A percentile compares a stretch with the other conserved stretches of the same genome.
These are phyloP conservation scores for Hypoxylon sp. DNA, from an alignment of 2,329 filamentous ascomycete species.

Conservation along the genomic window DNA sequence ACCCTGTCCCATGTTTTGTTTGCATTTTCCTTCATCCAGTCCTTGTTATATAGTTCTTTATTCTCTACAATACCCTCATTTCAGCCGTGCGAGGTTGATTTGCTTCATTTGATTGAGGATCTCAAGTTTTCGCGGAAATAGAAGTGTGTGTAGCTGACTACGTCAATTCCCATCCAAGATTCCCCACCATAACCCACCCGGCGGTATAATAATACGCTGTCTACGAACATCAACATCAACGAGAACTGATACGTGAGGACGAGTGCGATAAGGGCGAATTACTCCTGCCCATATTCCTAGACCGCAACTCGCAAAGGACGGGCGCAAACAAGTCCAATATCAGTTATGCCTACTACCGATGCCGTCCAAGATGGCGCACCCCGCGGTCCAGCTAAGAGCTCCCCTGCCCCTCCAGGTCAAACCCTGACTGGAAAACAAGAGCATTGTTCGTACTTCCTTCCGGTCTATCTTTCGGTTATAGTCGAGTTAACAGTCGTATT, in stretches of 20 bases:
- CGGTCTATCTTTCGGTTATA: conserved; percentile 1
- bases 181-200: conserved; percentile 36
- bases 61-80: conserved; percentile 23
- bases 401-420: conserved; percentile 60
- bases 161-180: conserved; percentile 23
- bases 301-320: not conserved
- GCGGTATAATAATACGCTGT: conserved; percentile 18
- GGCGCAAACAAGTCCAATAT: conserved; percentile 12
- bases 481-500: conserved; percentile 41
- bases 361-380: conserved; percentile 46
- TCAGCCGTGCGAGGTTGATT: not conserved
- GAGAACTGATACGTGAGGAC: conserved; percentile 15
- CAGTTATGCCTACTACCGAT: conserved; percentile 48
- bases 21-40: conserved; percentile 24
- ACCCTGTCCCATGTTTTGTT: conserved; percentile 20
- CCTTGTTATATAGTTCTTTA: conserved; percentile 16
- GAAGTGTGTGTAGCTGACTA: conserved; percentile 36
- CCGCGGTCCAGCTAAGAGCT: conserved; percentile 36
- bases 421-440: conserved; percentile 94
- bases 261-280: conserved; percentile 2
- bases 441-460: conserved; percentile 77
- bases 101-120: conserved; percentile 12
- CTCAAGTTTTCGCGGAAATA: conserved; percentile 7
- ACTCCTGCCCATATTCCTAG: conserved; percentile 3
- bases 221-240: conserved; percentile 11